phyloP scores from a whole-genome alignment of 2,329 filamentous ascomycete species.

The Bipolaris victoriae region DNA sequence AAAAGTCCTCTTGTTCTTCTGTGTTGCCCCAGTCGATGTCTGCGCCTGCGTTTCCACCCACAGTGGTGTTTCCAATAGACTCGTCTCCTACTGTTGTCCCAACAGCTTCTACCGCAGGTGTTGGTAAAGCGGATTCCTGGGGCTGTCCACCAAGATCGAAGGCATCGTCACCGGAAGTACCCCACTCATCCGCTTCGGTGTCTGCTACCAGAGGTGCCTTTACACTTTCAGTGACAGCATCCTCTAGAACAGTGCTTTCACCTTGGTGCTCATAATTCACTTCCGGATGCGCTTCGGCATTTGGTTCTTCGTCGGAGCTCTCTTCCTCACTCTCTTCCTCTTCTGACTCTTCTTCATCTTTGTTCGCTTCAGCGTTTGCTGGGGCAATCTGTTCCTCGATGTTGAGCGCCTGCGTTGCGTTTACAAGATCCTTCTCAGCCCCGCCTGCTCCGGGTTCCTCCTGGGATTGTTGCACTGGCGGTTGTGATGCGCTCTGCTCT shows the following conservation, averaged over 20 bases:
- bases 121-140: constrained; percentile 32
- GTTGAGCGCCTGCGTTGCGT: constrained; percentile 28
- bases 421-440: constrained; percentile 21
- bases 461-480: constrained; percentile 14
- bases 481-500: constrained; percentile 37
- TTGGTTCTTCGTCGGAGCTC: constrained; percentile 17
- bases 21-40: constrained; percentile 45
- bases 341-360: constrained; percentile 23
- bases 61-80: constrained; percentile 38
- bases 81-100: constrained; percentile 43
- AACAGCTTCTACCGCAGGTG: constrained; percentile 34
- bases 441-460: constrained; percentile 8
- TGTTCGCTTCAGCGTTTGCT: constrained; percentile 11
- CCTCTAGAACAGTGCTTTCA: constrained; percentile 53
- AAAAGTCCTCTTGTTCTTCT: constrained; percentile 45
- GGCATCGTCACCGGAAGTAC: constrained; percentile 32
- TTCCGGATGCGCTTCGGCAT: constrained; percentile 29
- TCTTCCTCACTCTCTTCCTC: constrained; percentile 47
- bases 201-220: constrained; percentile 52
- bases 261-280: constrained; percentile 57
- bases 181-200: constrained; percentile 48
- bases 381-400: constrained; percentile 12
- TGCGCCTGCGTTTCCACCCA: constrained; percentile 39
- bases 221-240: constrained; percentile 53
- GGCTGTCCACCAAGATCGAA: constrained; percentile 40